Evolutionary conservation across 257 asterid species (phyloP), one percentile per base, ranked within the genome.

Genomic region (Penstemon eatonii): DNA sequence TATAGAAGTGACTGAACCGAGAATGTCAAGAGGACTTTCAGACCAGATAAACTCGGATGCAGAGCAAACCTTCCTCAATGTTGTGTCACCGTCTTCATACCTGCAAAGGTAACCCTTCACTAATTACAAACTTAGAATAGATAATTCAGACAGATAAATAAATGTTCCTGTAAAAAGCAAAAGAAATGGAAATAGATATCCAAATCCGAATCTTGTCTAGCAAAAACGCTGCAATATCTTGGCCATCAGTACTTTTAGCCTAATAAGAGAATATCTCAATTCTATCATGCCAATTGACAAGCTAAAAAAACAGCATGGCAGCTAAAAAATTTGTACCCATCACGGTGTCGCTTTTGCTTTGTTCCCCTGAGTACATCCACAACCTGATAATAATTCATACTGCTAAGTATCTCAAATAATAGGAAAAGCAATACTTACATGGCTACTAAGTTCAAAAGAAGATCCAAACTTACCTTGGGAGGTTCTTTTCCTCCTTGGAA

Each of bases 61-160:
- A 33, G 90, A 69, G 74, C 80, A 80, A 62, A 82, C 80, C 81
- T 91, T 94, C 73, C 95, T 82, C 82, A 85, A 68, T 8, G 82
- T 83, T 61, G 96, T 84, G 71, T 76, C 90, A 44, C 98, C 99
- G 56, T 94, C 96, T 78, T 94, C 99, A 40, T 94, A 94, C 67
- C 99, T 94, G 79, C 56, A 71, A 55, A 45, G 12, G 37, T 11
- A 53, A 45, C 19, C 63, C 8, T 46, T 47, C 36, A 19, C 39
- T 44, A 65, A 49, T 65, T 65, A 65, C 19, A 50, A 49, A 1
- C 39, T 51, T 49, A 69, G 63, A 62, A 59, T 3, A 43, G 37
- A 13, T 13, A 58, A 12, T 25, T 25, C 1, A 25, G 33, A 25
- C 33, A 25, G 0, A 25, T 25, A 25, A 25, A 25, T 25, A 25